A percentile compares a stretch with the other conserved stretches of the same genome.
phyloP scores from a whole-genome alignment of 768 basidiomycete species.

The Rickenella mellea region DNA sequence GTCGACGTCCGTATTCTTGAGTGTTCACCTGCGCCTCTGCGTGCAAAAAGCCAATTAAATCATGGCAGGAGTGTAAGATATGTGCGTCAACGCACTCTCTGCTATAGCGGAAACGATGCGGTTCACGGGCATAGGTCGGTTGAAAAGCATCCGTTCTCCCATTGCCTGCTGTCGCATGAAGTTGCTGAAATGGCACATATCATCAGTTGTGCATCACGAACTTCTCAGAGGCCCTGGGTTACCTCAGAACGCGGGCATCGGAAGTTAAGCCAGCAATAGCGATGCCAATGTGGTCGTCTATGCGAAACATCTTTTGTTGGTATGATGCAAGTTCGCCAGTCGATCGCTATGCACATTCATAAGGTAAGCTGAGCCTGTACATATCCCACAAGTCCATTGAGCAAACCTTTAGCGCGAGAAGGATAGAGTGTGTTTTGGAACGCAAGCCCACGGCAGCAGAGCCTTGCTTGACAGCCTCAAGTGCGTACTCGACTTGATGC shows the following conservation, averaged over 20 bases:
- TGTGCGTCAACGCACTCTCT: constrained; percentile 59
- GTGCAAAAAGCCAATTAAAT: constrained; percentile 3
- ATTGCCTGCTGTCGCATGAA: constrained; percentile 99
- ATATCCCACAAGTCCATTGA: neutral
- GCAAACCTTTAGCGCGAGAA: constrained; percentile 85
- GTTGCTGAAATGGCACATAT: constrained; percentile 48
- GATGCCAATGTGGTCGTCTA: constrained; percentile 99
- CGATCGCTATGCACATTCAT: constrained; percentile 60
- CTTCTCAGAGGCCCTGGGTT: constrained; percentile 11
- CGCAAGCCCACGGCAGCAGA: constrained; percentile 96
- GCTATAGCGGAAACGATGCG: constrained; percentile 90
- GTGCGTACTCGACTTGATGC: constrained; percentile 96
- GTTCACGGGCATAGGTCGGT: constrained; percentile 89
- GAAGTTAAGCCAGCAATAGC: constrained; percentile 98
- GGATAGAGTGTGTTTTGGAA: constrained; percentile 89
- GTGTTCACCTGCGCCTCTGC: constrained; percentile 97
- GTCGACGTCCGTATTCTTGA: constrained; percentile 93
- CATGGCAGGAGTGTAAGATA: neutral
- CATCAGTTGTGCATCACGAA: neutral
- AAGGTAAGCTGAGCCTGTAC: neutral
- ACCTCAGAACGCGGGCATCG: constrained; percentile 96
- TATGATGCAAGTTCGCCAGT: constrained; percentile 98
- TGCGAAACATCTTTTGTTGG: constrained; percentile 99
- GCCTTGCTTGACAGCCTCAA: constrained; percentile 99
- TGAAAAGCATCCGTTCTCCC: constrained; percentile 90